phyloP scores from a whole-genome alignment of 2,329 filamentous ascomycete species.

The Exophiala sp. region DNA sequence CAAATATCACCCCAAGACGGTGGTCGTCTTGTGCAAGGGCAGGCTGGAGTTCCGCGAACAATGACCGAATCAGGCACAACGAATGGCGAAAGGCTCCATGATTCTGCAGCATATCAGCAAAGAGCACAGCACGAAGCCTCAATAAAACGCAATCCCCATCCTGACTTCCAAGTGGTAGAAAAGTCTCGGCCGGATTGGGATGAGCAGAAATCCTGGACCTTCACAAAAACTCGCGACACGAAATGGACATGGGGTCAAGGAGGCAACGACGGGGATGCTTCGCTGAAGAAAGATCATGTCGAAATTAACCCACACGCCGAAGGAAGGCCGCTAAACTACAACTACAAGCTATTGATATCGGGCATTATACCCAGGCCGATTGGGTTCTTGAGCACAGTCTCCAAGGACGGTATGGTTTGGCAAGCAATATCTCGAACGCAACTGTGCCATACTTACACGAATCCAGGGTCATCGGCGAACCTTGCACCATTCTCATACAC shows the following conservation, averaged over 20 bases:
- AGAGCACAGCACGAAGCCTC: not conserved
- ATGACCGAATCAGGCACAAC: too few relatives aligned
- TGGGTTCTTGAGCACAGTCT: slow-evolving; percentile 57
- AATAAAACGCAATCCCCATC: not conserved
- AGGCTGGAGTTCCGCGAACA: too few relatives aligned
- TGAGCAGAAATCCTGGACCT: not conserved
- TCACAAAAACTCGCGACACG: not conserved
- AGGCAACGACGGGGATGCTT: slow-evolving; percentile 39
- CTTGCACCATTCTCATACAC: slow-evolving; percentile 86
- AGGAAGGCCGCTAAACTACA: slow-evolving; percentile 64
- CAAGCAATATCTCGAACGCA: not conserved
- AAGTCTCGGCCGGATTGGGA: not conserved
- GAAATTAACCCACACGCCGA: slow-evolving; percentile 64
- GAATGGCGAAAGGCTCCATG: not conserved
- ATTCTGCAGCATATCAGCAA: not conserved
- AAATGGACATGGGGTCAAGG: slow-evolving; percentile 1
- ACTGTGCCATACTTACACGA: not conserved
- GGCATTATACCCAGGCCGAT: slow-evolving; percentile 79
- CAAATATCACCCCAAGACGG: too few relatives aligned
- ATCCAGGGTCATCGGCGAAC: slow-evolving; percentile 47
- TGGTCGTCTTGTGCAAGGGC: too few relatives aligned
- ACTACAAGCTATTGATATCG: slow-evolving; percentile 89
- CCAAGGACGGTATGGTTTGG: slow-evolving; percentile 57
- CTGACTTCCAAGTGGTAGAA: not conserved
- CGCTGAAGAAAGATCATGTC: slow-evolving; percentile 2